Conservation (phyloP, 2,329 filamentous ascomycete genomes). For the Sporothrix brasiliensis region DNA sequence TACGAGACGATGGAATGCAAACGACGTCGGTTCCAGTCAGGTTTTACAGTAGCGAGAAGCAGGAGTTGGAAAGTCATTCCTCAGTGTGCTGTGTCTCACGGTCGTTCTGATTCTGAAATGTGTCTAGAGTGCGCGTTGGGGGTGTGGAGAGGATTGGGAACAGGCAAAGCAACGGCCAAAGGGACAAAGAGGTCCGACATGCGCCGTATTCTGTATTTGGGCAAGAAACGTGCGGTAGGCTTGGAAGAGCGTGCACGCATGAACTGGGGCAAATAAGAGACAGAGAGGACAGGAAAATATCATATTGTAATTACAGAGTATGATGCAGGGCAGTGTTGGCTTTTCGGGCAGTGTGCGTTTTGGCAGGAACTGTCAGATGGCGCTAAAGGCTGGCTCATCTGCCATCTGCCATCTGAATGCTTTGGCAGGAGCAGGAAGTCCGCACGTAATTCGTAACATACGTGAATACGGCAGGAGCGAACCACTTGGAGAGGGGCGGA, state of each 20-base stretch:
- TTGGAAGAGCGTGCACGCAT: too few relatives aligned
- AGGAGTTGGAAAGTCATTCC: not conserved
- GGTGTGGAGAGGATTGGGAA: conserved; percentile 16
- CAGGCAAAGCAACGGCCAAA: not conserved
- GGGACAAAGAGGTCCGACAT: not conserved
- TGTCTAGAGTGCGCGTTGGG: not conserved
- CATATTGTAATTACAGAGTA: not conserved
- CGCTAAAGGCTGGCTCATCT: not conserved
- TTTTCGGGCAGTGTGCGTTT: conserved; percentile 19
- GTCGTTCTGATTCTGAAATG: not conserved
- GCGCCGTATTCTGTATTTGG: too few relatives aligned
- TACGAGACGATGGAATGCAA: conserved; percentile 7
- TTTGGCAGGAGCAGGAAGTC: not conserved
- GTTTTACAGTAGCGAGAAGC: too few relatives aligned
- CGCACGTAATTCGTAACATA: not conserved
- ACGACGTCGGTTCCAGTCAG: not conserved
- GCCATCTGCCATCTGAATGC: too few relatives aligned
- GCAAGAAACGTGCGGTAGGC: not conserved
- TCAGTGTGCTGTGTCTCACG: too few relatives aligned
- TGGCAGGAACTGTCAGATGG: conserved; percentile 21
- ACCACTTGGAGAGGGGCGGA: conserved; percentile 18
- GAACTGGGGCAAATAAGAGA: too few relatives aligned
- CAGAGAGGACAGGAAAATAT: not conserved
- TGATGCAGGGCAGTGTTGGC: conserved; percentile 16
- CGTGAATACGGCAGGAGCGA: conserved; percentile 25